Percentiles rank a stretch among this genome's conserved stretches.
Evolutionary conservation across 352 stramenopile species (phyloP).

Genomic region (Globisporangium echinulatum): DNA sequence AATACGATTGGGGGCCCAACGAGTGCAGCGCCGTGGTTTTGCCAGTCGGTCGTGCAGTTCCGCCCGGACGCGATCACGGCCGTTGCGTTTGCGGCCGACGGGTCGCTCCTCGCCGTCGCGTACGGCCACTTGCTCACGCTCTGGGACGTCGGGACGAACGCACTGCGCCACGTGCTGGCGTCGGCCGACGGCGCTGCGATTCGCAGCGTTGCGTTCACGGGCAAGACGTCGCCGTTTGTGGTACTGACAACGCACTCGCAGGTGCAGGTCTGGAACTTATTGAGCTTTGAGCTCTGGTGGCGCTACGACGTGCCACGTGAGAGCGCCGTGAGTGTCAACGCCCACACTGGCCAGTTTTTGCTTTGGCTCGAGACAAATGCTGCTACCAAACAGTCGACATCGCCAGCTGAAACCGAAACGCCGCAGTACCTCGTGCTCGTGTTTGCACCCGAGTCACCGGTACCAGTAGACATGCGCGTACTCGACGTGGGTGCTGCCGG

Average conservation of each 20-base stretch:
- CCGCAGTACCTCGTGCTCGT: conserved; percentile 39
- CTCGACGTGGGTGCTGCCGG: conserved; percentile 20
- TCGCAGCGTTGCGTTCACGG: conserved; percentile 51
- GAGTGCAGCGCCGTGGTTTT: conserved; percentile 46
- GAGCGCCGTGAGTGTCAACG: conserved; percentile 25
- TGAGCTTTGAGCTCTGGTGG: conserved; percentile 66
- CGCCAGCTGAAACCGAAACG: neutral
- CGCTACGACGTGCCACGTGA: conserved; percentile 46
- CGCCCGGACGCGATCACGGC: conserved; percentile 61
- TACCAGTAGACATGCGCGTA: conserved; percentile 40
- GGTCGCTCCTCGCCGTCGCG: conserved; percentile 77
- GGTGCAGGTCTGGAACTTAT: conserved; percentile 74
- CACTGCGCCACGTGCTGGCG: conserved; percentile 65
- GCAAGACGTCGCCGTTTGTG: conserved; percentile 50
- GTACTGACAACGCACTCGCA: conserved; percentile 46
- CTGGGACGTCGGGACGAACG: conserved; percentile 75
- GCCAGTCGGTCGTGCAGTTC: conserved; percentile 74
- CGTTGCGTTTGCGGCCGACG: conserved; percentile 65
- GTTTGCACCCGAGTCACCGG: conserved; percentile 40
- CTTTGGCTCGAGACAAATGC: conserved; percentile 27
- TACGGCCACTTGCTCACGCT: conserved; percentile 79
- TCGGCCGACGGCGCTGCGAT: conserved; percentile 55
- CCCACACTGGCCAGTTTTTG: conserved; percentile 40
- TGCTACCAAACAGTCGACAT: neutral
- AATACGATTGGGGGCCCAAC: too few species aligned